Evolutionary conservation across 805 yeast genomes (phyloP).

Genomic region (Candida sithepensis): DNA sequence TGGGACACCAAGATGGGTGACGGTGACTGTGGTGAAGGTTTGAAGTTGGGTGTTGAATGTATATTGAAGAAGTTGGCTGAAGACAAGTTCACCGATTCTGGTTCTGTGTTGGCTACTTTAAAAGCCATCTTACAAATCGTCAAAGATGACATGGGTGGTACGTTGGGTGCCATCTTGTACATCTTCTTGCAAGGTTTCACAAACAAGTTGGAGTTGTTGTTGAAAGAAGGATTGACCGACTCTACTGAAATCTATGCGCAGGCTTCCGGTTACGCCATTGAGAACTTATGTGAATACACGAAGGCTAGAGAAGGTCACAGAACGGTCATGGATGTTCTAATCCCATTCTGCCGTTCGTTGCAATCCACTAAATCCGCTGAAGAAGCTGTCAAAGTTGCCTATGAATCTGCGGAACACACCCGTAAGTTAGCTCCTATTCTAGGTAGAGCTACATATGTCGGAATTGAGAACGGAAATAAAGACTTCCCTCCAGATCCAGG

Average conservation of each 20-base stretch:
- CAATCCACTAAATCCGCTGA: constrained; percentile 20
- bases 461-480: constrained; percentile 23
- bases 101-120: constrained; percentile 26
- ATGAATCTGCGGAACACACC: constrained; percentile 34
- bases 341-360: constrained; percentile 32
- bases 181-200: constrained; percentile 27
- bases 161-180: constrained; percentile 35
- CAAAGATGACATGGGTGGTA: constrained; percentile 38
- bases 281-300: constrained; percentile 30
- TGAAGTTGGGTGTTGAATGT: constrained; percentile 33
- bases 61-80: constrained; percentile 23
- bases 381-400: constrained; percentile 28
- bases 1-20: constrained; percentile 44
- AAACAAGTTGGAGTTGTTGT: constrained; percentile 27
- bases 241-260: constrained; percentile 18
- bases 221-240: constrained; percentile 5
- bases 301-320: constrained; percentile 37
- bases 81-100: constrained; percentile 21
- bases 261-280: constrained; percentile 27
- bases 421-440: constrained; percentile 32
- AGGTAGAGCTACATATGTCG: constrained; percentile 38
- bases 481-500: constrained; percentile 40
- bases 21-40: constrained; percentile 40
- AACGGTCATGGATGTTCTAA: constrained; percentile 38
- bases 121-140: constrained; percentile 27